Percentiles rank a stretch among this genome's conserved stretches.
Evolutionary conservation across 2,329 filamentous ascomycete species (phyloP).

Genomic region (Curvularia lunata): DNA sequence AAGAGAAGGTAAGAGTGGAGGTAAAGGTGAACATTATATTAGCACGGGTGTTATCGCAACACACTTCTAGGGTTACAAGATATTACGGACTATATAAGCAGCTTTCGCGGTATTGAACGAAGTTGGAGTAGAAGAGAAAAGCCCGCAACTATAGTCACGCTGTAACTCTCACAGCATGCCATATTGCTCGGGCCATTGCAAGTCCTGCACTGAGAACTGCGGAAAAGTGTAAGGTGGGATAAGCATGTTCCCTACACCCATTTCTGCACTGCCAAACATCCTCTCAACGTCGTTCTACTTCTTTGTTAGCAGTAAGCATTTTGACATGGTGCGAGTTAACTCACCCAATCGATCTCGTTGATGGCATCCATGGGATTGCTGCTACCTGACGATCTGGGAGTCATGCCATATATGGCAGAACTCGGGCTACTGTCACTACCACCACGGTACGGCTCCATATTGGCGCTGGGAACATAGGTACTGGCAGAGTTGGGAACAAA

Average conservation of each 20-base stretch:
- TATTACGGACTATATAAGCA: too few species aligned
- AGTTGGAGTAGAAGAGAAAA: too few species aligned
- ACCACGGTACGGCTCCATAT: not conserved
- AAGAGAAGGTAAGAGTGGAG: too few species aligned
- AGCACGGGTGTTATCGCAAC: too few species aligned
- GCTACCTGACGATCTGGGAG: conserved; percentile 9
- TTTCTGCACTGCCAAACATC: conserved; percentile 50
- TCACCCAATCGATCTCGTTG: conserved; percentile 70
- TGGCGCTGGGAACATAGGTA: not conserved
- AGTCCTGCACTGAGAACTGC: conserved; percentile 32
- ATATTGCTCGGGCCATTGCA: conserved; percentile 27
- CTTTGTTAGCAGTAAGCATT: conserved; percentile 6
- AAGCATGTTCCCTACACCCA: conserved; percentile 35
- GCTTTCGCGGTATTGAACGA: too few species aligned
- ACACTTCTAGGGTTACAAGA: too few species aligned
- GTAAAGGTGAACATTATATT: too few species aligned
- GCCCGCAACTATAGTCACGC: too few species aligned
- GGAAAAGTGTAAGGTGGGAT: conserved; percentile 48
- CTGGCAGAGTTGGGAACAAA: conserved; percentile 1
- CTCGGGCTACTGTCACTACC: conserved; percentile 13
- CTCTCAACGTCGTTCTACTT: conserved; percentile 56
- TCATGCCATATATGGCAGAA: conserved; percentile 3
- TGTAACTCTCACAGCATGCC: not conserved
- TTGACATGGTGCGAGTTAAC: conserved; percentile 34
- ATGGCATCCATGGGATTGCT: conserved; percentile 35